Conservation (phyloP, 331 rosid species). For the Erythrophleum ivorense region DNA sequence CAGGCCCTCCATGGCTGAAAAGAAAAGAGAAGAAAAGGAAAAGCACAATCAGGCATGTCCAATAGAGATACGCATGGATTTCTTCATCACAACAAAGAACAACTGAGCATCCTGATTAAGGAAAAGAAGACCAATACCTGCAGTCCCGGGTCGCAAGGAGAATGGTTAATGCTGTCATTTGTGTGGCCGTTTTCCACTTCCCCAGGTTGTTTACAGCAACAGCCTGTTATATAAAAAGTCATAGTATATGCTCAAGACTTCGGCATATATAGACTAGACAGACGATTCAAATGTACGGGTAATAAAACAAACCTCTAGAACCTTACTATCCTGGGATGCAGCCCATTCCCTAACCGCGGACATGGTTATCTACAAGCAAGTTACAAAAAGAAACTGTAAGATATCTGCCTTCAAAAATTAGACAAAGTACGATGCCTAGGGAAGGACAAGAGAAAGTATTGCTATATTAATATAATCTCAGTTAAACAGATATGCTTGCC, state of each 20-base stretch:
- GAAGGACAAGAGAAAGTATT: slow-evolving; percentile 3
- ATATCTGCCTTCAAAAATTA: slow-evolving; percentile 23
- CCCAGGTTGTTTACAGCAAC: slow-evolving; percentile 99
- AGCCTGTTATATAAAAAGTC: slow-evolving; percentile 58
- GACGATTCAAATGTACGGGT: slow-evolving; percentile 19
- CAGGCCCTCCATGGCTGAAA: slow-evolving; percentile 81
- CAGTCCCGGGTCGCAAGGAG: slow-evolving; percentile 92
- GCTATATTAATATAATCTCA: background rate
- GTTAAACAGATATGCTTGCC: slow-evolving; percentile 22
- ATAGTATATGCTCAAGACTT: slow-evolving; percentile 10
- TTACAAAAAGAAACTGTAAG: slow-evolving; percentile 39
- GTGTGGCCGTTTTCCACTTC: slow-evolving; percentile 98
- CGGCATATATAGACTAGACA: slow-evolving; percentile 21
- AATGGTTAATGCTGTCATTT: slow-evolving; percentile 85
- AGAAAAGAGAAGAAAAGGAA: background rate
- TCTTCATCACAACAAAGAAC: background rate
- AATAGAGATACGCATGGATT: background rate
- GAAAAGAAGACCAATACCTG: slow-evolving; percentile 56
- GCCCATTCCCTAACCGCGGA: slow-evolving; percentile 99
- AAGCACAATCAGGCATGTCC: slow-evolving; percentile 29
- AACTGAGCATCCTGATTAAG: slow-evolving; percentile 22
- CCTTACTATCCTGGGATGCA: slow-evolving; percentile 90
- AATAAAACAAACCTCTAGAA: slow-evolving; percentile 78
- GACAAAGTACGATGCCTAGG: slow-evolving; percentile 16
- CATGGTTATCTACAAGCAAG: slow-evolving; percentile 84